Conservation (phyloP, 176 grass and related monocot species). For the Musa schizocarpa region DNA sequence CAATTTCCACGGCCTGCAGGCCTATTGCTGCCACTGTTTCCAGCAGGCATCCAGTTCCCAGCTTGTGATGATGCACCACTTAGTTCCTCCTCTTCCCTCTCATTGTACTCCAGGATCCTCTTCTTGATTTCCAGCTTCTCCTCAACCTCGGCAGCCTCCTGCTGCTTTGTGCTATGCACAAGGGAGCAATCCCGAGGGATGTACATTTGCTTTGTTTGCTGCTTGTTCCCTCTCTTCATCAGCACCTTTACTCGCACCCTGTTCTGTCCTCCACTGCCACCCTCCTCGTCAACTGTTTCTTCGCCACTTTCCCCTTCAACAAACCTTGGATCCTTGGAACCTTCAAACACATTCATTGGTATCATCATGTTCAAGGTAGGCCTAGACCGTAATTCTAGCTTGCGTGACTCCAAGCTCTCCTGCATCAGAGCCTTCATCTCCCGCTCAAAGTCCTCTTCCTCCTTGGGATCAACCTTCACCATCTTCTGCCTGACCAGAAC, state of each 20-base stretch:
- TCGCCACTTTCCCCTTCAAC: conserved; percentile 76
- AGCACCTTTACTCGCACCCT: conserved; percentile 92
- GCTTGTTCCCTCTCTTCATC: conserved; percentile 94
- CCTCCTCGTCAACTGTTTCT: conserved; percentile 87
- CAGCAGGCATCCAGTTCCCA: conserved; percentile 50
- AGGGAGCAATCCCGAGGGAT: conserved; percentile 80
- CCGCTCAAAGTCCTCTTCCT: conserved; percentile 91
- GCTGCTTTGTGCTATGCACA: conserved; percentile 80
- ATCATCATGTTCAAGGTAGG: conserved; percentile 90
- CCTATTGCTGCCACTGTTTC: conserved; percentile 41
- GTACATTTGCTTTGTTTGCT: conserved; percentile 91
- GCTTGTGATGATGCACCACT: conserved; percentile 44
- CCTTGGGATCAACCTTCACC: conserved; percentile 72
- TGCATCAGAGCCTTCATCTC: conserved; percentile 86
- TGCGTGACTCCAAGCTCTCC: conserved; percentile 89
- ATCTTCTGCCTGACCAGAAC: conserved; percentile 77
- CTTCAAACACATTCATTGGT: conserved; percentile 92
- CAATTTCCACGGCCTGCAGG: conserved; percentile 50
- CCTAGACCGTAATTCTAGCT: conserved; percentile 65
- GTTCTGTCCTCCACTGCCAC: conserved; percentile 40
- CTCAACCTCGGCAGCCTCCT: conserved; percentile 82
- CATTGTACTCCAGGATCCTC: conserved; percentile 94
- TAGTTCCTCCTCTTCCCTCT: conserved; percentile 90
- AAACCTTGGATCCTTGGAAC: conserved; percentile 47
- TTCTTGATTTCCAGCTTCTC: conserved; percentile 83